Evolutionary conservation across 176 grass and related monocot species (phyloP).

Genomic region (Triticum aestivum): DNA sequence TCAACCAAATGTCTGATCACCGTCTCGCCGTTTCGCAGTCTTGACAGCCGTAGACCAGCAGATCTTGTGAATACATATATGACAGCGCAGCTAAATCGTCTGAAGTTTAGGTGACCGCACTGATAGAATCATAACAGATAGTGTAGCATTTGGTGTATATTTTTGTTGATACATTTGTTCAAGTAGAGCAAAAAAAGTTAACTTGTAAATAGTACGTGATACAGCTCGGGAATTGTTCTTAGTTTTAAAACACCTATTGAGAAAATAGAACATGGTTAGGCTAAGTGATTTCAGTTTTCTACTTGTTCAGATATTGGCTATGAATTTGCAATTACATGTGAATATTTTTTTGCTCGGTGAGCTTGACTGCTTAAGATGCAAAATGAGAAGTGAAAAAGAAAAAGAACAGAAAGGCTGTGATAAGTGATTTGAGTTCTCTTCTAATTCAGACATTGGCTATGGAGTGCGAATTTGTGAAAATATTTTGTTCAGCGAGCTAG

Average conservation of each 20-base stretch:
- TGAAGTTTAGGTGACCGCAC: not conserved
- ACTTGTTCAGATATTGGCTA: not conserved
- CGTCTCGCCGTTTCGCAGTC: constrained; percentile 16
- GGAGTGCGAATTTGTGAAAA: not conserved
- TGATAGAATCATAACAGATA: not conserved
- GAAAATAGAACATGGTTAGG: not conserved
- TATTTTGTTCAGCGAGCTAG: too few relatives aligned
- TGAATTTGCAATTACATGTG: not conserved
- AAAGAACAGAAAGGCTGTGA: not conserved
- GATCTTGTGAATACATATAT: constrained; percentile 27
- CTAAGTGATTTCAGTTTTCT: not conserved
- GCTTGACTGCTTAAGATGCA: not conserved
- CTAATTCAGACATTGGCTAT: not conserved
- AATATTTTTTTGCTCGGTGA: not conserved
- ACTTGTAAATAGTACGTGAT: not conserved
- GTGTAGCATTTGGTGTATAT: not conserved
- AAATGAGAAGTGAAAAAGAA: not conserved
- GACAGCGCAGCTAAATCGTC: not conserved
- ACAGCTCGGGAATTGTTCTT: not conserved
- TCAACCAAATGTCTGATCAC: constrained; percentile 47
- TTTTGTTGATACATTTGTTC: not conserved
- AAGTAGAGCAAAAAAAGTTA: not conserved
- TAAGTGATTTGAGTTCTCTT: not conserved
- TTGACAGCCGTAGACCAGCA: not conserved
- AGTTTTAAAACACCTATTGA: not conserved